Conservation (phyloP, 1,139 yeast genomes). For the Candida sp. region DNA sequence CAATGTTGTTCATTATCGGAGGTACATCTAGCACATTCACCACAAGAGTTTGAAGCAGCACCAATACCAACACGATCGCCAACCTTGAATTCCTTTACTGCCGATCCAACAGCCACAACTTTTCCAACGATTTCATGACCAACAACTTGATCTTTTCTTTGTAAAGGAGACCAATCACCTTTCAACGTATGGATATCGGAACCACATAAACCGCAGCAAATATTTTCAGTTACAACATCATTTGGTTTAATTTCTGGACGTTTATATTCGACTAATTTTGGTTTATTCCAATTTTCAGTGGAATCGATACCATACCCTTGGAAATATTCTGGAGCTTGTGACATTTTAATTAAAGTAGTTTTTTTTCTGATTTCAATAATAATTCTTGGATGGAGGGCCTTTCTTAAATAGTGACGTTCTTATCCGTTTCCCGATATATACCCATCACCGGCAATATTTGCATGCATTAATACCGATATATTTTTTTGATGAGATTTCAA, state of each 20-base stretch:
- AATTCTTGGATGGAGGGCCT: no score
- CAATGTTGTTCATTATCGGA: constrained; percentile 50
- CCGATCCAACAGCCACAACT: constrained; percentile 48
- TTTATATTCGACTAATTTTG: constrained; percentile 36
- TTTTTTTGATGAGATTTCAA: no score
- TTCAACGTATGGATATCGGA: constrained; percentile 48
- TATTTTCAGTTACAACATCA: constrained; percentile 44
- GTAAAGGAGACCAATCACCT: constrained; percentile 39
- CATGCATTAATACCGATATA: no score
- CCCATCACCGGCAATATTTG: no score
- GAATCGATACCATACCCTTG: constrained; percentile 43
- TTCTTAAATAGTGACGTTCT: no score
- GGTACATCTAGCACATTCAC: constrained; percentile 44
- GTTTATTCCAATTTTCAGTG: constrained; percentile 38
- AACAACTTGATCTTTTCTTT: constrained; percentile 25
- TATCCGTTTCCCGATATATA: no score
- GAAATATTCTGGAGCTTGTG: constrained; percentile 35
- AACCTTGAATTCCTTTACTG: constrained; percentile 40
- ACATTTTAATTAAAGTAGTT: no score
- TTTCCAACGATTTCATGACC: constrained; percentile 57
- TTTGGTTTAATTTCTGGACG: constrained; percentile 34
- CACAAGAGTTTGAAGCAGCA: constrained; percentile 49
- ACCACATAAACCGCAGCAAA: constrained; percentile 62
- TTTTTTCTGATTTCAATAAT: no score
- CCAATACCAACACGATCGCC: constrained; percentile 68